Evolutionary conservation across 345 rosid genomes (phyloP), one percentile per base, ranked within the genome.

Genomic region (Eucalyptus regnans): DNA sequence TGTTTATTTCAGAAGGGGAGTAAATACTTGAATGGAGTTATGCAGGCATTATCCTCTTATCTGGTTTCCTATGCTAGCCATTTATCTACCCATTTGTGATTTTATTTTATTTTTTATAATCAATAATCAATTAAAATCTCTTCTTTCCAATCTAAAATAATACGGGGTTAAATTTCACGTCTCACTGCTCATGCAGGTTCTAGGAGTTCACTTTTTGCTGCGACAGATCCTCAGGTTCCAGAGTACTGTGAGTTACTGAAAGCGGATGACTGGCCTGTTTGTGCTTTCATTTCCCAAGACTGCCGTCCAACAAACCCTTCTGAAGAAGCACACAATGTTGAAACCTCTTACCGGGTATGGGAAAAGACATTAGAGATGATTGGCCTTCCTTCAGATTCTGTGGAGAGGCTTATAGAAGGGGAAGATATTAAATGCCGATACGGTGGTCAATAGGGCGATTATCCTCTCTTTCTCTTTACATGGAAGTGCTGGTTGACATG

Each of bases 301-400:
- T 98, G 99, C 90, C 97, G 96, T 60, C 99, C 99, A 8, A 86
- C 95, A 87, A 97, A 95, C 92, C 98, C 99, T 91, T 98, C 99
- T 0, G 99, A 98, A 92, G 99, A 97, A 93, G 94, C 99, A 37
- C 99, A 97, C 94, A 95, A 93, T 91, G 86, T 92, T 5, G 97
- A 93, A 68, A 96, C 97, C 58, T 94, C 97, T 29, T 87, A 92
- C 12, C 89, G 87, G 91, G 94, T 98, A 88, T 98, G 99, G 99
- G 97, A 96, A 89, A 98, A 97, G 95, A 96, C 99, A 49, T 71
- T 97, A 86, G 97, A 97, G 92, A 89, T 95, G 94, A 91, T 96
- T 46, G 99, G 98, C 91, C 96, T 97, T 86, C 97, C 98, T 87
- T 89, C 90, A 9, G 97, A 97, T 91, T 95, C 97, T 12, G 95